Percentiles rank a stretch among this genome's conserved stretches.
These are phyloP conservation scores for Malus fusca DNA, from an alignment of 306 rosid genomes.

Conservation along the genomic window DNA sequence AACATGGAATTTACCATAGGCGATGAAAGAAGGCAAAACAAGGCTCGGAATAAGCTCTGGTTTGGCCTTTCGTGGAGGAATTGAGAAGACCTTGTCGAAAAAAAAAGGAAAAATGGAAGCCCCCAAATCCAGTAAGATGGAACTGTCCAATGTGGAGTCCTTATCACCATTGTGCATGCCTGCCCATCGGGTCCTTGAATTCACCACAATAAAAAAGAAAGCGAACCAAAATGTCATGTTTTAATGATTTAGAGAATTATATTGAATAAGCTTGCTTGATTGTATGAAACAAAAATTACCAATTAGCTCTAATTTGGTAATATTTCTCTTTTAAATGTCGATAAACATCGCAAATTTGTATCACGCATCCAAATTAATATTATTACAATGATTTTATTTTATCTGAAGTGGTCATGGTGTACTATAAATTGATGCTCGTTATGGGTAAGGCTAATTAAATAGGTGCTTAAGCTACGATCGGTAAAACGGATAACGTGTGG, in stretches of 20 bases:
- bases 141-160: slow-evolving; percentile 54
- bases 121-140: slow-evolving; percentile 63
- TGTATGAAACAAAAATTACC: too few species aligned
- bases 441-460: not conserved
- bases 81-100: slow-evolving; percentile 56
- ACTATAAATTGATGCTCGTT: not conserved
- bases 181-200: slow-evolving; percentile 34
- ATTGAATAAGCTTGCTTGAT: not conserved
- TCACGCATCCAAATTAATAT: too few species aligned
- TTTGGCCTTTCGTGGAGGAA: slow-evolving; percentile 54
- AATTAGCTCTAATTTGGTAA: not conserved
- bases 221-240: not conserved
- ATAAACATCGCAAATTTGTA: too few species aligned
- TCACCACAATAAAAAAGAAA: not conserved
- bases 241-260: not conserved
- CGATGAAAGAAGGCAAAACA: slow-evolving; percentile 38
- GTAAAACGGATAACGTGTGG: not conserved
- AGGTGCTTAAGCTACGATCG: not conserved
- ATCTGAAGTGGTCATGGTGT: not conserved
- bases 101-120: slow-evolving; percentile 56
- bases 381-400: too few species aligned
- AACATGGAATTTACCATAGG: slow-evolving; percentile 31
- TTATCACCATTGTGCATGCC: slow-evolving; percentile 59
- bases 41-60: slow-evolving; percentile 27
- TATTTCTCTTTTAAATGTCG: too few species aligned